Conservation (phyloP, 768 basidiomycete genomes). For the Rhizopogon sp. region DNA sequence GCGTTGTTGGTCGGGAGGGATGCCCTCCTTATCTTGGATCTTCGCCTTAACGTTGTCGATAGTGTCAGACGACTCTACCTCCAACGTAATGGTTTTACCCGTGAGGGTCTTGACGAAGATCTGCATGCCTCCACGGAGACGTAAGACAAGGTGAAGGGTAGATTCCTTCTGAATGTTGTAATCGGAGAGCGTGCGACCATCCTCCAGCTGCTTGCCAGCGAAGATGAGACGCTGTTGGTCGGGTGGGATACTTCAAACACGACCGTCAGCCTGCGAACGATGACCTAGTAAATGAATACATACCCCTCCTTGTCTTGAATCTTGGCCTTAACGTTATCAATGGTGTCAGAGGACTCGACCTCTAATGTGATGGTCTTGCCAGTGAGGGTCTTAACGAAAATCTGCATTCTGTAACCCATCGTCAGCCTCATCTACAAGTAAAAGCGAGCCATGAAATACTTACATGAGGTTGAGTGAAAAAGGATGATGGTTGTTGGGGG, state of each 20-base stretch:
- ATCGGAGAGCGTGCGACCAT: slow-evolving; percentile 85
- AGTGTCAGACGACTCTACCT: slow-evolving; percentile 83
- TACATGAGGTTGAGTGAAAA: neutral
- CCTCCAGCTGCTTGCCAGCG: slow-evolving; percentile 93
- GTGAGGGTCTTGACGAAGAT: slow-evolving; percentile 82
- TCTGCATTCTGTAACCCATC: slow-evolving; percentile 54
- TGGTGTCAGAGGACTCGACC: slow-evolving; percentile 75
- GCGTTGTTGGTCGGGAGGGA: slow-evolving; percentile 85
- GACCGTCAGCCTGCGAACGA: neutral
- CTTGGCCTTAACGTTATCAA: slow-evolving; percentile 80
- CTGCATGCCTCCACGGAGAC: slow-evolving; percentile 90
- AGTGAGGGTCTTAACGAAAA: slow-evolving; percentile 85
- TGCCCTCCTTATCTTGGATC: slow-evolving; percentile 93
- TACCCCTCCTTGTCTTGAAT: slow-evolving; percentile 81
- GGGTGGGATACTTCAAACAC: slow-evolving; percentile 55
- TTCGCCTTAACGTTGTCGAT: slow-evolving; percentile 88
- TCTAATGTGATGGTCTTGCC: slow-evolving; percentile 91
- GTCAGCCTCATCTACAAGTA: neutral
- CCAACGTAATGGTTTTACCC: slow-evolving; percentile 89
- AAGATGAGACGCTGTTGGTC: slow-evolving; percentile 96
- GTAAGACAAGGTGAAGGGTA: slow-evolving; percentile 82
- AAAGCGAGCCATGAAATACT: neutral
- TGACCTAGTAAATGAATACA: slow-evolving; percentile 10
- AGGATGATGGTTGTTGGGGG: neutral
- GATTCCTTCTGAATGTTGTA: slow-evolving; percentile 97